Evolutionary conservation across 441 rosid species (phyloP).

Genomic region (Iberis amara): DNA sequence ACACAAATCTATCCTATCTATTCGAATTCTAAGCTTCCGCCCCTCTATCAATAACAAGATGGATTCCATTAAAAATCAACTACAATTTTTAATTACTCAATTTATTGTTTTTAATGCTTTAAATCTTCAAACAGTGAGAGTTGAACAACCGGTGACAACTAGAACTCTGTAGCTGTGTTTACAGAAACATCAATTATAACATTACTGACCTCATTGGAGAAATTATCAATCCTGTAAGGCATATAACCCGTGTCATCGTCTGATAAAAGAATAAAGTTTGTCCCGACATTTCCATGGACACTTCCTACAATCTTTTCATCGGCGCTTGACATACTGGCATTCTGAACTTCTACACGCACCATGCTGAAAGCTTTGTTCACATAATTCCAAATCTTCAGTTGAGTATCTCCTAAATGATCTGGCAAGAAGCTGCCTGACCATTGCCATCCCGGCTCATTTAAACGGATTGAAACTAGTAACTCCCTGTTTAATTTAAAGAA

Average conservation of each 20-base stretch:
- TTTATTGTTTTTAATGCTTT: conserved; percentile 11
- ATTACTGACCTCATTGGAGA: conserved; percentile 82
- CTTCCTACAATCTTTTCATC: conserved; percentile 77
- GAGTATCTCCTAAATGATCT: conserved; percentile 91
- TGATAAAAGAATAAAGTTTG: conserved; percentile 82
- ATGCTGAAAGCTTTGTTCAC: conserved; percentile 59
- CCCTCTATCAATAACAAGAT: no score
- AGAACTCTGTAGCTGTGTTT: conserved; percentile 10
- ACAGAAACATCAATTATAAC: conserved; percentile 24
- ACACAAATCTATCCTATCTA: no score
- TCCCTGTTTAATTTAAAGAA: conserved; percentile 51
- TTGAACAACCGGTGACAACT: conserved; percentile 4
- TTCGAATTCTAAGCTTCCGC: no score
- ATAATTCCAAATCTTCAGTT: conserved; percentile 84
- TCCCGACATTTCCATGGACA: conserved; percentile 78
- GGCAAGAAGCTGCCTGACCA: conserved; percentile 99
- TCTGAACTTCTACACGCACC: conserved; percentile 93
- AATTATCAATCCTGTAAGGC: conserved; percentile 98
- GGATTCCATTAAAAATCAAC: neutral
- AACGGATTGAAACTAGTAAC: conserved; percentile 70
- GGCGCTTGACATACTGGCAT: conserved; percentile 71
- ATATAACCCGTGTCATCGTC: conserved; percentile 91
- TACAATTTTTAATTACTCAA: conserved; percentile 8
- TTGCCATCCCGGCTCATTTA: conserved; percentile 94
- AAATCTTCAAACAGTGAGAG: conserved; percentile 3